These are phyloP conservation scores for Microdochium nivale DNA, from an alignment of 2,329 filamentous ascomycete species.

Conservation along the genomic window DNA sequence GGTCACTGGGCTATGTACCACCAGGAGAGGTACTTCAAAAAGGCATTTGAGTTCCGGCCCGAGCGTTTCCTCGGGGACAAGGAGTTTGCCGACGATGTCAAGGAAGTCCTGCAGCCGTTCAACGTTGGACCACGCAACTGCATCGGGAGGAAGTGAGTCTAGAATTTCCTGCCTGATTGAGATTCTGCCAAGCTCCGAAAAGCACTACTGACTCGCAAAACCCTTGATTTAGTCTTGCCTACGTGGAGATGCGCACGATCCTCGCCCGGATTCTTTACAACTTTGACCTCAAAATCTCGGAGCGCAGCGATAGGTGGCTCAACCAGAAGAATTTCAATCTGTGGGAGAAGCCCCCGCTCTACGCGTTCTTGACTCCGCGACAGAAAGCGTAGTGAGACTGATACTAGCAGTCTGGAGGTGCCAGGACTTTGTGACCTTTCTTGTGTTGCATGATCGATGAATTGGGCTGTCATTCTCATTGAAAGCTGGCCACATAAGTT, in stretches of 20 bases:
- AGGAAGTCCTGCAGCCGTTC: slow-evolving; percentile 27
- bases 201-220: not conserved
- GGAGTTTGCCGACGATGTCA: slow-evolving; percentile 21
- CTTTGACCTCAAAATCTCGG: slow-evolving; percentile 25
- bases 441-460: too few species aligned
- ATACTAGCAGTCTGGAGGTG: too few species aligned
- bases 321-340: slow-evolving; percentile 1
- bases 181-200: not conserved
- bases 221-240: slow-evolving; percentile 22
- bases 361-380: not conserved
- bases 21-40: slow-evolving; percentile 25
- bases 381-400: not conserved
- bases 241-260: slow-evolving; percentile 31
- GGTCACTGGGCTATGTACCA: slow-evolving; percentile 27
- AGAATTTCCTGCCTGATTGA: not conserved
- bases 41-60: slow-evolving; percentile 27
- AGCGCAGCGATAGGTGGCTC: slow-evolving; percentile 1
- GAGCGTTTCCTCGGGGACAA: slow-evolving; percentile 26
- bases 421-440: too few species aligned
- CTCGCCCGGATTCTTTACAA: slow-evolving; percentile 26
- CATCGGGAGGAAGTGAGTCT: slow-evolving; percentile 29
- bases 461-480: too few species aligned
- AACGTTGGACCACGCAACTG: slow-evolving; percentile 28
- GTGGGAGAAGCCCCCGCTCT: not conserved
- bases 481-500: too few species aligned